These are phyloP conservation scores for Penicillium sp. DNA, from an alignment of 2,329 filamentous ascomycete genomes.

Conservation along the genomic window DNA sequence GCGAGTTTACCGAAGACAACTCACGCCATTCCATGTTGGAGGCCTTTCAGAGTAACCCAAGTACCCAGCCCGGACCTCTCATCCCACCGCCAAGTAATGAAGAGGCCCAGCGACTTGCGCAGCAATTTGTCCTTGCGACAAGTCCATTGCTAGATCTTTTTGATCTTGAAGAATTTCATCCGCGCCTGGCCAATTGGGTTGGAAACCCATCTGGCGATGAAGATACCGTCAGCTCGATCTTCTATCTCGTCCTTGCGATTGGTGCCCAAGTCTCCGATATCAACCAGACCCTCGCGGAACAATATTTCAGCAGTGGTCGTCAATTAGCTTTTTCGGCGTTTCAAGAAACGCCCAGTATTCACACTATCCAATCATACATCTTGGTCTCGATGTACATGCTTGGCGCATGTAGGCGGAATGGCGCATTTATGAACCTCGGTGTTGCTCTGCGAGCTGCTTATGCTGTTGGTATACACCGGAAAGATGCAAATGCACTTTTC, in stretches of 20 bases:
- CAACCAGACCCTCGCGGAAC: conserved; percentile 51
- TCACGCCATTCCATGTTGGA: conserved; percentile 52
- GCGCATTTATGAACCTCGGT: conserved; percentile 59
- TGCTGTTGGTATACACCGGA: conserved; percentile 59
- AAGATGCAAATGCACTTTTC: conserved; percentile 59
- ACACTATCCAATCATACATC: conserved; percentile 59
- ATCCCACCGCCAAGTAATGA: conserved; percentile 41
- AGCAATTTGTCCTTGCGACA: conserved; percentile 54
- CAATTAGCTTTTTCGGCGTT: conserved; percentile 55
- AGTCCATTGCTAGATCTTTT: conserved; percentile 58
- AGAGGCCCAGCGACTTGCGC: conserved; percentile 50
- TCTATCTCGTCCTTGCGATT: conserved; percentile 59
- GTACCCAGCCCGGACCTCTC: conserved; percentile 38
- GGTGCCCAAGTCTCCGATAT: conserved; percentile 52
- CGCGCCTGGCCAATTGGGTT: conserved; percentile 48
- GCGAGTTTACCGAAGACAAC: conserved; percentile 49
- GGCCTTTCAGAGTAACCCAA: conserved; percentile 44
- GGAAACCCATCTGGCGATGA: conserved; percentile 44
- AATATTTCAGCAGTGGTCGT: conserved; percentile 56
- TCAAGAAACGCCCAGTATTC: conserved; percentile 56
- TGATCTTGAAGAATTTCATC: conserved; percentile 52
- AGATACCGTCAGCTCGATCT: conserved; percentile 55
- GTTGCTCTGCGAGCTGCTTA: conserved; percentile 60
- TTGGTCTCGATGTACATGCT: conserved; percentile 61
- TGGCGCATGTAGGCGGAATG: conserved; percentile 58